A percentile compares a stretch with the other conserved stretches of the same genome.
phyloP scores from a whole-genome alignment of 345 rosid species.

The Angophora floribunda region DNA sequence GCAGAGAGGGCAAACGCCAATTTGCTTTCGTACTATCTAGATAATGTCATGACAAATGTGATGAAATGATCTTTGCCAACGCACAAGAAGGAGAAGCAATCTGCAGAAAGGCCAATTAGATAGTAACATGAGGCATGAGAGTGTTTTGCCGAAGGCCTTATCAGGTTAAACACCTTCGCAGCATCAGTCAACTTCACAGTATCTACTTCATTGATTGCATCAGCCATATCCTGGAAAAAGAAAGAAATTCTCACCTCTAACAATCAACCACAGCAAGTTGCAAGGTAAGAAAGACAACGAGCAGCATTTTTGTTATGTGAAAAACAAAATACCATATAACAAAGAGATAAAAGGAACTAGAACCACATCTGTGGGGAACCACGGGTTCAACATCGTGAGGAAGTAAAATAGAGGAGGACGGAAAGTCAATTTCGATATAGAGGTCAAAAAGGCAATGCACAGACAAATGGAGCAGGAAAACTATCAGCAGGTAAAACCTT shows the following conservation, averaged over 20 bases:
- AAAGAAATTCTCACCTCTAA: background rate
- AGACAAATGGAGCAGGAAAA: background rate
- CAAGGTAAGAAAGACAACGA: background rate
- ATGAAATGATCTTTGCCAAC: no score
- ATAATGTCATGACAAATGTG: background rate
- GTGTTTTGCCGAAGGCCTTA: constrained; percentile 72
- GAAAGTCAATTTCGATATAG: no score
- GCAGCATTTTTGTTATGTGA: background rate
- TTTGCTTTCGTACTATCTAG: background rate
- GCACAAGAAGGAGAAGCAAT: no score
- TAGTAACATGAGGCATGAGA: background rate
- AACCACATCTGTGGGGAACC: background rate
- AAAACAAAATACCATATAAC: background rate
- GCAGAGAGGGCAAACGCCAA: background rate
- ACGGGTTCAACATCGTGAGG: background rate
- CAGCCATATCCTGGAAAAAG: constrained; percentile 55
- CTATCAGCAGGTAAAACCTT: constrained; percentile 16
- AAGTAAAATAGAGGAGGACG: background rate
- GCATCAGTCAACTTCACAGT: constrained; percentile 66
- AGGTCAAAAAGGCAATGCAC: no score
- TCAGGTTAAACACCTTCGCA: constrained; percentile 88
- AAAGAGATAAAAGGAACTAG: background rate
- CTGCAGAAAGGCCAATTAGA: background rate
- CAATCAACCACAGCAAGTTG: background rate
- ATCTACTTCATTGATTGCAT: constrained; percentile 92